Percentiles rank a stretch among this genome's conserved stretches.
Evolutionary conservation across 2,329 filamentous ascomycete genomes (phyloP).

Genomic region (Gremmenia infestans): DNA sequence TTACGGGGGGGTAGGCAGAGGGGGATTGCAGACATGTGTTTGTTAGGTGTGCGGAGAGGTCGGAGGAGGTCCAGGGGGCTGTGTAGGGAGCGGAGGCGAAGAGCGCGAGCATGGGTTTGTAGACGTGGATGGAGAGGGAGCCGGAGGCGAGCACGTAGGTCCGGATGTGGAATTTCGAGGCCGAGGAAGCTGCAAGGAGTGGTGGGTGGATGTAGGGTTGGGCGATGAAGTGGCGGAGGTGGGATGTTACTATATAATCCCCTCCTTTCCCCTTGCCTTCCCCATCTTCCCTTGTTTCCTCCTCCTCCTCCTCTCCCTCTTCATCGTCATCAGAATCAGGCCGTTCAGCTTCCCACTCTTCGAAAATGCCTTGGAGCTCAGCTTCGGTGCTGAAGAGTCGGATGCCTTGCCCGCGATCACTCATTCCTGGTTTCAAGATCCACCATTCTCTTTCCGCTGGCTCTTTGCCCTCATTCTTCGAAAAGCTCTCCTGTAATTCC

Average conservation of each 20-base stretch:
- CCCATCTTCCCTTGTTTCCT: constrained; percentile 45
- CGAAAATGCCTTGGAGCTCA: constrained; percentile 82
- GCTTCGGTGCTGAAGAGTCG: constrained; percentile 80
- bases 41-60: constrained; percentile 77
- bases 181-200: constrained; percentile 54
- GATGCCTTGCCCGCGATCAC: constrained; percentile 90
- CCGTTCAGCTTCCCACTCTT: constrained; percentile 74
- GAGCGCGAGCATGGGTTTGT: constrained; percentile 85
- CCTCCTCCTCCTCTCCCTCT: constrained; percentile 40
- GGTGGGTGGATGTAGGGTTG: constrained; percentile 93
- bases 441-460: constrained; percentile 69
- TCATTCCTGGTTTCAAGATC: constrained; percentile 98
- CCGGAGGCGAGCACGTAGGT: constrained; percentile 84
- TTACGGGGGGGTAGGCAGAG: constrained; percentile 60
- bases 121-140: constrained; percentile 76
- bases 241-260: constrained; percentile 71
- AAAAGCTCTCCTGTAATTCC: constrained; percentile 75
- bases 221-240: constrained; percentile 91
- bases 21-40: constrained; percentile 85
- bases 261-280: constrained; percentile 34
- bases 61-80: constrained; percentile 49
- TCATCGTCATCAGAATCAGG: constrained; percentile 64
- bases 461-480: constrained; percentile 52
- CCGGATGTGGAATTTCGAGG: constrained; percentile 89
- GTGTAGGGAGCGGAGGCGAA: constrained; percentile 75